These are phyloP conservation scores for Blastocystis sp. DNA, from an alignment of 352 stramenopile species.

Conservation along the genomic window DNA sequence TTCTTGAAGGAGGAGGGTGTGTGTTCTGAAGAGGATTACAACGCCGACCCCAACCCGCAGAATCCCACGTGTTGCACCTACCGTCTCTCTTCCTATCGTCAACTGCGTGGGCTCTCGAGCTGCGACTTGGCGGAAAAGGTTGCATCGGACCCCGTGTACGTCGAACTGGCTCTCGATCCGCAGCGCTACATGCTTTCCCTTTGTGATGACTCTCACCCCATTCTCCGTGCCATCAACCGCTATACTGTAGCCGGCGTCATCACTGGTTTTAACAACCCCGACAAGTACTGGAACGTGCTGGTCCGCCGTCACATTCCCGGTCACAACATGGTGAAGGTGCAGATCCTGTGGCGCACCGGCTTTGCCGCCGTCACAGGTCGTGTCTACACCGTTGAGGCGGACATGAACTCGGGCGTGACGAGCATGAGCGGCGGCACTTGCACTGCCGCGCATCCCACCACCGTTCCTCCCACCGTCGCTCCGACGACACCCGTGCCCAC, in stretches of 20 bases:
- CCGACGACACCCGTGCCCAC: too few species aligned
- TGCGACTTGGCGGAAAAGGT: not conserved
- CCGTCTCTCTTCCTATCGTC: not conserved
- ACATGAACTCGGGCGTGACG: too few species aligned
- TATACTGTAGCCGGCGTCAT: not conserved
- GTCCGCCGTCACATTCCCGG: not conserved
- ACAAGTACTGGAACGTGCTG: not conserved
- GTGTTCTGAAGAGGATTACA: not conserved
- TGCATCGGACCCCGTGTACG: not conserved
- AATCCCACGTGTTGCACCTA: not conserved
- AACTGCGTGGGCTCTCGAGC: not conserved
- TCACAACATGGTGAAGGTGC: not conserved
- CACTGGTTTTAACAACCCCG: not conserved
- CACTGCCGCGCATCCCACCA: too few species aligned
- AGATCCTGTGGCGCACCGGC: not conserved
- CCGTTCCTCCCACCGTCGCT: too few species aligned
- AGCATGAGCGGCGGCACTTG: too few species aligned
- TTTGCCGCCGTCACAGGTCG: not conserved
- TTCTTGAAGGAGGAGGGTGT: not conserved
- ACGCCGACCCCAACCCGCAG: not conserved
- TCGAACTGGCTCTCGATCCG: not conserved
- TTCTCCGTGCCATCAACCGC: not conserved
- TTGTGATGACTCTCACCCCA: not conserved
- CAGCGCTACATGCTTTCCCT: not conserved
- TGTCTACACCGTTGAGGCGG: too few species aligned